Base-by-base conservation (phyloP, 371 early-diverging fungal species). In the Haplosporangium sp. region DNA sequence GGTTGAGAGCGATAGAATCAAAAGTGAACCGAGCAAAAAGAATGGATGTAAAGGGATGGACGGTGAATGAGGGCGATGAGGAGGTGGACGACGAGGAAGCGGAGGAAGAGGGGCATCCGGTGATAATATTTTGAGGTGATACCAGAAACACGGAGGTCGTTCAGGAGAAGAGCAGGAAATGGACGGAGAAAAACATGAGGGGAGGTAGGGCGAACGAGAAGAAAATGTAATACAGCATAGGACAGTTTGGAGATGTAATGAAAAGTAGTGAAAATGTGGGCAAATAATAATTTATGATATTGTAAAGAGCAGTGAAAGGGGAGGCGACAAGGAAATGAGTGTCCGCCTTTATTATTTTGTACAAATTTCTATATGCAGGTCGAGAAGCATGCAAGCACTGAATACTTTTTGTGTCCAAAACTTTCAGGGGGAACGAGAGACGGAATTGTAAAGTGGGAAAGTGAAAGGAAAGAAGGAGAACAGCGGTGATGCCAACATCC, bases 401-500 rank as follows among this genome's bases (percentile, higher is more conserved):
- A 6, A 29, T 36, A 43, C 23, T 23, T 14, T 58, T 56, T 59
- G 60, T 52, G 67, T 67, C 47, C 59, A 38, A 66, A 65, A 57
- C 45, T 38, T 61, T 61, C 50, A 68, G 61, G 63, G 55, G 63
- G 47, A 7, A 14, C 21, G 29, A 29, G 55, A 14, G 38, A 29
- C 18, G 46, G 43, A 67, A 50, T 23, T 0, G 20, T 50, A 65
- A 6, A 38, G 48, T 8, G 47, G 42, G 47, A 21, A 43, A 52
- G 20, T 12, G 23, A 52, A 59, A 38, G 20, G 36, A 18, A 53
- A n/a, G 48, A 52, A 43, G 29, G 21, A 23, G 37, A 36, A 8
- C 23, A 21, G 62, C 12, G n/a, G 29, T 41, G 45, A 45, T 51
- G 51, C 51, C 21, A 20, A 20, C 21, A 45, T 45, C 46, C 46